Conservation (phyloP, 257 asterid genomes). For the Henckelia pumila region DNA sequence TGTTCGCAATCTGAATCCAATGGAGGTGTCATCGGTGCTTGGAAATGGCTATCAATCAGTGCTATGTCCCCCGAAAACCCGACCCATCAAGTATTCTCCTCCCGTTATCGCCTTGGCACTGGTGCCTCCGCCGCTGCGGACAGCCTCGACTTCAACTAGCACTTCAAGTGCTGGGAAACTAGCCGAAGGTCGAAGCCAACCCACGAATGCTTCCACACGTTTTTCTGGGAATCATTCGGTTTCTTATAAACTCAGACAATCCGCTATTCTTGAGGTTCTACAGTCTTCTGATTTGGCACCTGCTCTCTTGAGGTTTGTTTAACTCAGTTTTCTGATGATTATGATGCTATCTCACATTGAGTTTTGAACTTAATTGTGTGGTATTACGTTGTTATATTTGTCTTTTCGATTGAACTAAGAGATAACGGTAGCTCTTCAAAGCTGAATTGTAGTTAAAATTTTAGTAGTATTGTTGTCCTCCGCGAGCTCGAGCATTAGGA, state of each 20-base stretch:
- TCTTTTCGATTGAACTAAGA: not conserved
- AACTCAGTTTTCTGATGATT: not conserved
- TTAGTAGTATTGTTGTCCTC: no score
- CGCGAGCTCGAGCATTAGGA: no score
- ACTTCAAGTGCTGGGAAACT: constrained; percentile 24
- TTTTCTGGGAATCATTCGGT: constrained; percentile 28
- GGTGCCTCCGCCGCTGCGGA: constrained; percentile 27
- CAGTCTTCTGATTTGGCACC: constrained; percentile 59
- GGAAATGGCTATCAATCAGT: constrained; percentile 34
- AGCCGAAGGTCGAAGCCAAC: constrained; percentile 27
- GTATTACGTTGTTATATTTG: constrained; percentile 5
- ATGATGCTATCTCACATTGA: not conserved
- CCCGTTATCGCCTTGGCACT: constrained; percentile 23
- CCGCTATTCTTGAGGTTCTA: constrained; percentile 65
- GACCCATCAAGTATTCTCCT: constrained; percentile 25
- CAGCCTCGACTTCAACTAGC: constrained; percentile 22
- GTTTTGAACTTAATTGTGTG: constrained; percentile 14
- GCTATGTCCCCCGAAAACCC: constrained; percentile 25
- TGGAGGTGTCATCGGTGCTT: constrained; percentile 36
- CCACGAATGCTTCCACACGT: constrained; percentile 24
- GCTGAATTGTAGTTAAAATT: no score
- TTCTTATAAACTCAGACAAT: constrained; percentile 38
- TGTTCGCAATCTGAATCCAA: not conserved
- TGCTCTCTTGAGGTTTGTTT: constrained; percentile 68
- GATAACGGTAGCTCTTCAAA: constrained; percentile 1